Evolutionary conservation across 352 stramenopile genomes (phyloP), one percentile per base, ranked within the genome.

Genomic region (Sclerospora graminicola): DNA sequence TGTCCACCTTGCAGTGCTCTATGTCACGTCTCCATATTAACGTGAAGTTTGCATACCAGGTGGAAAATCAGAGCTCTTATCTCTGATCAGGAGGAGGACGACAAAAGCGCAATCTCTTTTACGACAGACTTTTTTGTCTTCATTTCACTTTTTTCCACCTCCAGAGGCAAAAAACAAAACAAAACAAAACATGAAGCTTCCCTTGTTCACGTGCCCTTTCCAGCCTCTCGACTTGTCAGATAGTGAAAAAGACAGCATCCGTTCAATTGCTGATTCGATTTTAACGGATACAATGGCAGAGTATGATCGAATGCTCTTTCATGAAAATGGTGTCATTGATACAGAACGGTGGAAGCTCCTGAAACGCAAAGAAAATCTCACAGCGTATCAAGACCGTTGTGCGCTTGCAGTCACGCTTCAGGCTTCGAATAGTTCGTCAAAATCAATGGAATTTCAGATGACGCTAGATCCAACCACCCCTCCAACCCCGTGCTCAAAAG

Each of bases 311-410:
- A 64, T 69, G 48, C 45, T 76, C 2, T 11, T 60, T 13, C 50
- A 51, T 8, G 47, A 54, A 26, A 45, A 73, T 16, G 63, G 64
- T 16, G 47, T 57, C 7, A 19, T 82, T n/a, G 57, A 72, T 45
- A 53, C 39, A 6, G 60, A 60, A 19, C 45, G 57, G 1, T 82
- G 69, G 66, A 77, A 80, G 36, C 40, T 58, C 11, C 49, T 82
- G 43, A 74, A 72, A 41, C 56, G 52, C 0, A 68, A 66, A 15
- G 66, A 80, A 27, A 70, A 67, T 40, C 48, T 82, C 5, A 53
- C 57, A 1, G 61, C 69, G 0, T 82, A 68, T 41, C 61, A 79
- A 28, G 57, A 78, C 9, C 64, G 50, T 14, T 66, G 55, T 20
- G 55, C 55, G 9, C 51, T 66, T 1, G 60, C 56, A 1, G 55